Conservation (phyloP, 331 rosid species). For the Phaseolus coccineus region DNA sequence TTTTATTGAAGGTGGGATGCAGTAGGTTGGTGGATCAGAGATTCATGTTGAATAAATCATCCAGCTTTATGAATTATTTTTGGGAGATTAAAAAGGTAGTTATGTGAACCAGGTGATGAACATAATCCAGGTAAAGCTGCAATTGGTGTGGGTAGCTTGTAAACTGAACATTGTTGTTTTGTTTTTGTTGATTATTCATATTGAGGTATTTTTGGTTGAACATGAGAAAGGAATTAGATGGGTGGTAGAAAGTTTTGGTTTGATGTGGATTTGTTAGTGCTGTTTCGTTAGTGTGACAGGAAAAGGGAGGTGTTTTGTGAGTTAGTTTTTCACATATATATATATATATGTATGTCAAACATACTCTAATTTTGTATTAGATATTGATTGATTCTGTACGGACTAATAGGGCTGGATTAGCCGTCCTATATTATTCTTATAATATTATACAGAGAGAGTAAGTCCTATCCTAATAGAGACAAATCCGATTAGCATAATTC, state of each 20-base stretch:
- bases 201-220: too few relatives aligned
- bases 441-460: conserved; percentile 30
- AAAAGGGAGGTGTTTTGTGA: not conserved
- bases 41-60: too few relatives aligned
- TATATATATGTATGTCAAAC: conserved; percentile 17
- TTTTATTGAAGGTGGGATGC: too few relatives aligned
- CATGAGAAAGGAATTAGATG: not conserved
- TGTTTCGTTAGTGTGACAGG: not conserved
- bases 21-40: too few relatives aligned
- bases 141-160: too few relatives aligned
- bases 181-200: too few relatives aligned
- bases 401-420: conserved; percentile 32
- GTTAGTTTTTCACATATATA: conserved; percentile 16
- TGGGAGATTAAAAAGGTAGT: too few relatives aligned
- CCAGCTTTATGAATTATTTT: too few relatives aligned
- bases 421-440: not conserved
- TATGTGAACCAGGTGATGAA: too few relatives aligned
- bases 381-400: conserved; percentile 31
- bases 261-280: not conserved
- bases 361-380: conserved; percentile 38
- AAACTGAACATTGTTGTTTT: too few relatives aligned
- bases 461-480: conserved; percentile 41
- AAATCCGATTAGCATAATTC: conserved; percentile 39
- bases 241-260: not conserved
- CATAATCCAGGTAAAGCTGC: too few relatives aligned